Percentiles rank a stretch among this genome's conserved stretches.
phyloP scores from a whole-genome alignment of 305 asterid species.

The Solanum hybrid region DNA sequence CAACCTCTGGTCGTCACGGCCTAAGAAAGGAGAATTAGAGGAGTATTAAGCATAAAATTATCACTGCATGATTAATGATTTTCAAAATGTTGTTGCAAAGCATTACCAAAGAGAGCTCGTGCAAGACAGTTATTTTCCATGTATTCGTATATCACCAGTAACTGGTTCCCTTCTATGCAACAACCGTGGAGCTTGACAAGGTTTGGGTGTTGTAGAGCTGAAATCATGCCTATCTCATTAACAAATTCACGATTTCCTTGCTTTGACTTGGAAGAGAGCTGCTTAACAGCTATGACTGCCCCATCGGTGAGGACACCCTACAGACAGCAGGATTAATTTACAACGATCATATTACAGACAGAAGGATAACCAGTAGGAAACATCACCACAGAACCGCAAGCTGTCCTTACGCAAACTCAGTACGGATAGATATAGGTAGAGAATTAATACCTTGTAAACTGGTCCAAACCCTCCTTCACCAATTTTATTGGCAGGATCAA shows the following conservation, averaged over 20 bases:
- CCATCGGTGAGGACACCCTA: constrained; percentile 74
- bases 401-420: not conserved
- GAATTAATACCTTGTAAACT: constrained; percentile 57
- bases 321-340: constrained; percentile 2
- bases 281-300: constrained; percentile 72
- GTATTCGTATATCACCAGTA: constrained; percentile 76
- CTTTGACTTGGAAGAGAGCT: constrained; percentile 75
- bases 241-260: constrained; percentile 92
- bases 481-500: constrained; percentile 66
- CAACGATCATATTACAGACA: not conserved
- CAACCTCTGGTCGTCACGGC: constrained; percentile 47
- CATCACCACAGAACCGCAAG: not conserved
- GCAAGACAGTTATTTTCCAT: constrained; percentile 81
- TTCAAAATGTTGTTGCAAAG: not conserved
- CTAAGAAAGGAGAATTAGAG: constrained; percentile 16
- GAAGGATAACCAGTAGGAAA: not conserved
- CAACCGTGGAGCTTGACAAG: constrained; percentile 83
- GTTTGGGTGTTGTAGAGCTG: constrained; percentile 78
- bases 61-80: not conserved
- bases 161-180: constrained; percentile 80
- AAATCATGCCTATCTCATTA: constrained; percentile 88
- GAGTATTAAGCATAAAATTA: not conserved
- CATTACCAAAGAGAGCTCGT: constrained; percentile 75
- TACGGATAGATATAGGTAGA: too few relatives aligned
- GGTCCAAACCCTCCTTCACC: constrained; percentile 99